Percentiles rank a stretch among this genome's conserved stretches.
Evolutionary conservation across 208 protist species (phyloP).

Genomic region (Phytomonas sp.): DNA sequence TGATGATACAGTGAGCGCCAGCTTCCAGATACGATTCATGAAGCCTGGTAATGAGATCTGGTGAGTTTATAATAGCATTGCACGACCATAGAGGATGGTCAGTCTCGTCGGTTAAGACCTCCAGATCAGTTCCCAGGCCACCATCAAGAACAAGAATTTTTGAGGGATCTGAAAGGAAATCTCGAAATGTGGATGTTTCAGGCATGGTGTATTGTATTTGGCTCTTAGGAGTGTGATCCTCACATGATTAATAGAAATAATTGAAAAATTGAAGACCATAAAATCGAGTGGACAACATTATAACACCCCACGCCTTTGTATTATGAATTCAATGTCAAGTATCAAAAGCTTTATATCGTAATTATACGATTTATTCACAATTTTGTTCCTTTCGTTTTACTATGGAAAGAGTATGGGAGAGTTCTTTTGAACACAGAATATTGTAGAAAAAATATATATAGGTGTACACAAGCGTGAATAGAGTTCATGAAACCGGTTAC

Average conservation of each 20-base stretch:
- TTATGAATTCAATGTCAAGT: not conserved
- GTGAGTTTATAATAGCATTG: conserved; percentile 38
- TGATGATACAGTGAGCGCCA: conserved; percentile 50
- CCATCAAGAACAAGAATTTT: conserved; percentile 46
- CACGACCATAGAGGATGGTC: conserved; percentile 54
- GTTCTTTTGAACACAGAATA: not conserved
- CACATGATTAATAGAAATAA: not conserved
- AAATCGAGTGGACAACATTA: not conserved
- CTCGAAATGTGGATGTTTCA: not conserved
- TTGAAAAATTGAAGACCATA: not conserved
- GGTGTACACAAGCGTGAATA: not conserved
- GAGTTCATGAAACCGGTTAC: conserved; percentile 1
- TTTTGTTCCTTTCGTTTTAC: not conserved
- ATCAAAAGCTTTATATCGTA: not conserved
- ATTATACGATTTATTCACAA: not conserved
- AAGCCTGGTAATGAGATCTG: conserved; percentile 24
- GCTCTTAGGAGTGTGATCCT: not conserved
- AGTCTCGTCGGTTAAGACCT: conserved; percentile 35
- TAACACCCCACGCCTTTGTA: not conserved
- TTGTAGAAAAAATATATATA: not conserved
- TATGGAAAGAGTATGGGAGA: not conserved
- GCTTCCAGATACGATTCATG: conserved; percentile 27
- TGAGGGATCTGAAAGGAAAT: conserved; percentile 15
- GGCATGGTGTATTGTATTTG: not conserved
- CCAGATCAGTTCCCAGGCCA: conserved; percentile 49